Base-by-base conservation (phyloP, 2,329 filamentous ascomycete species). In the Calonectria leucothoes region DNA sequence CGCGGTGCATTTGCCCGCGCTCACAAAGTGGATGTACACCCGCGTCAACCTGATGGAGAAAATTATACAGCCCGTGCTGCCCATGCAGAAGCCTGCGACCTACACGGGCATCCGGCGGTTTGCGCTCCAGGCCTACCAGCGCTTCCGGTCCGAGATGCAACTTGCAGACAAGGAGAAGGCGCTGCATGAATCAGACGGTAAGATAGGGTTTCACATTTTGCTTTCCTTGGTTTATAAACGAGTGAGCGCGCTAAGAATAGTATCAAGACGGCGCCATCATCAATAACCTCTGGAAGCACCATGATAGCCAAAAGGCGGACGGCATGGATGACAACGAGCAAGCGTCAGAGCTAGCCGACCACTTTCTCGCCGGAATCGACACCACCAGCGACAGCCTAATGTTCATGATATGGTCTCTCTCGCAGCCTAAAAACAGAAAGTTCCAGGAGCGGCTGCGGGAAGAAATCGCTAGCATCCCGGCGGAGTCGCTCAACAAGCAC, bases 271-370 rank as follows among this genome's bases (percentile, higher is more conserved):
- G 77, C 11, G 81, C 84, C 0, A 85, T 88, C 66, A 82, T 88
- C 11, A 79, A 78, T 1, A 81, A 81, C 10, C 81, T 89, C 4
- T 86, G 84, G 81, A 77, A 82, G 23, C 74, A 83, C 39, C 82
- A 84, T 45, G 25, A 80, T 25, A 71, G 78, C 7, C 75, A 79
- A 4, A 82, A 80, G 37, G 69, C 75, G 3, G 69, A 69, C 11
- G 75, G 78, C 4, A 76, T 88, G 4, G 81, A 83, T 12, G 85
- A 86, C 37, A 75, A 88, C 8, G 87, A 89, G 25, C 87, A 89
- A 48, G 89, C 89, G 0, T 88, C 88, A 0, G 89, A 91, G 78
- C 86, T 84, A 15, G 88, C 88, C 0, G 89, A 91, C 68, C 89
- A 91, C 71, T 83, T 90, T 15, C 82, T 88, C 0, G 89, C 88